Percentiles rank a stretch among this genome's conserved stretches.
These are phyloP conservation scores for Stagonosporopsis chrysanthemi DNA, from an alignment of 2,329 filamentous ascomycete genomes.

Conservation along the genomic window DNA sequence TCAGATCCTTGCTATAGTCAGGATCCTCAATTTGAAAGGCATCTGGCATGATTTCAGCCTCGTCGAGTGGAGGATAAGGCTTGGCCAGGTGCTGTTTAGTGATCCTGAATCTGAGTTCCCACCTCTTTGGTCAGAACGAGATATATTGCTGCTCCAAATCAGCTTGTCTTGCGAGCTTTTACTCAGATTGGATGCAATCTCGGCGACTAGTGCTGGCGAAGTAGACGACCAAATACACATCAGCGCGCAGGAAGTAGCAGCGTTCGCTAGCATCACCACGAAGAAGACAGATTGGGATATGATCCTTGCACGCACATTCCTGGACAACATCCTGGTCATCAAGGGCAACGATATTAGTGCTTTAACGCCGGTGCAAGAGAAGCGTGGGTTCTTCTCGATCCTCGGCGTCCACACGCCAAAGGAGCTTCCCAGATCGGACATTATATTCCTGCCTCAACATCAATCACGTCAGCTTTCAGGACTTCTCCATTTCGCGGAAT, in stretches of 20 bases:
- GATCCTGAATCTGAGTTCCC: slow-evolving; percentile 32
- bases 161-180: slow-evolving; percentile 63
- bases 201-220: slow-evolving; percentile 36
- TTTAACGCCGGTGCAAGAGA: slow-evolving; percentile 28
- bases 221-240: slow-evolving; percentile 52
- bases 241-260: slow-evolving; percentile 53
- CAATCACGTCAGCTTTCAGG: slow-evolving; percentile 57
- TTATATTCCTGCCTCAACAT: slow-evolving; percentile 47
- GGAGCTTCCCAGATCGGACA: slow-evolving; percentile 31
- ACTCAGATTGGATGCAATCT: slow-evolving; percentile 61
- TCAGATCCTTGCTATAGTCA: slow-evolving; percentile 73
- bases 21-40: slow-evolving; percentile 69
- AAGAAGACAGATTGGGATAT: slow-evolving; percentile 65
- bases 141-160: slow-evolving; percentile 63
- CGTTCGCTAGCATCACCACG: slow-evolving; percentile 57
- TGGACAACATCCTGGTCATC: slow-evolving; percentile 59
- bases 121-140: slow-evolving; percentile 53
- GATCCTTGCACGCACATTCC: slow-evolving; percentile 60
- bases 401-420: slow-evolving; percentile 32
- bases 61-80: slow-evolving; percentile 76
- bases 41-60: slow-evolving; percentile 79
- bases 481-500: slow-evolving; percentile 59
- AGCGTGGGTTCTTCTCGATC: slow-evolving; percentile 40
- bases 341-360: slow-evolving; percentile 30
- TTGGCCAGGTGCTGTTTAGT: slow-evolving; percentile 77